Percentiles rank a stretch among this genome's conserved stretches.
phyloP scores from a whole-genome alignment of 306 rosid genomes.

The Gynostemma pentaphyllum region DNA sequence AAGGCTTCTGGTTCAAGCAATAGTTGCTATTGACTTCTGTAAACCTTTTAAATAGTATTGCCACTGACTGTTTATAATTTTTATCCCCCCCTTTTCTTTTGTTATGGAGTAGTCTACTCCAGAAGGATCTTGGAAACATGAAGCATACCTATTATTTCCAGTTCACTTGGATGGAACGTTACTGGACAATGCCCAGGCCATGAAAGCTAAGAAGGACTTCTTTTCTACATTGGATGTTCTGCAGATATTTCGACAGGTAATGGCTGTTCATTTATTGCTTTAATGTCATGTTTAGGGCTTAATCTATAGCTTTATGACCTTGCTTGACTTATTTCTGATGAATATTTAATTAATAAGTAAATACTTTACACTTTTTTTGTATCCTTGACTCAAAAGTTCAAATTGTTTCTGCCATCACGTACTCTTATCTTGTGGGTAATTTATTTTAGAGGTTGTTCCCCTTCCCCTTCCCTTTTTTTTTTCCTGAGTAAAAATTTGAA shows the following conservation, averaged over 20 bases:
- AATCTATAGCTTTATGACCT: background rate
- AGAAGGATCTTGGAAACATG: conserved; percentile 83
- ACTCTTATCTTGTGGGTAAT: background rate
- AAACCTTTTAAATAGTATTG: background rate
- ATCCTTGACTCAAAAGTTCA: background rate
- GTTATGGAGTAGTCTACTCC: conserved; percentile 48
- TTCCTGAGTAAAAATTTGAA: background rate
- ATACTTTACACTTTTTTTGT: background rate
- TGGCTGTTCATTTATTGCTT: background rate
- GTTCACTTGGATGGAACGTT: conserved; percentile 98
- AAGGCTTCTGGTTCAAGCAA: background rate
- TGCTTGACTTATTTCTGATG: background rate
- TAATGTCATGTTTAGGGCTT: background rate
- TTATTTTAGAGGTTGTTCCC: too few relatives aligned
- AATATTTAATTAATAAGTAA: background rate
- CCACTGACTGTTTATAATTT: background rate
- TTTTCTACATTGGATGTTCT: conserved; percentile 85
- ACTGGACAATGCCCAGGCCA: conserved; percentile 77
- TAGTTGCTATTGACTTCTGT: background rate
- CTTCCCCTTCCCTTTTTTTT: background rate
- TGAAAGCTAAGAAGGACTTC: conserved; percentile 79
- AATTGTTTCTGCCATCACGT: background rate
- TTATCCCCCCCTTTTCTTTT: conserved; percentile 5
- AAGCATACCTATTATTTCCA: conserved; percentile 93
- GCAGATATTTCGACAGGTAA: conserved; percentile 85